Conservation (phyloP, 352 stramenopile genomes). For the Phytophthora sp. region DNA sequence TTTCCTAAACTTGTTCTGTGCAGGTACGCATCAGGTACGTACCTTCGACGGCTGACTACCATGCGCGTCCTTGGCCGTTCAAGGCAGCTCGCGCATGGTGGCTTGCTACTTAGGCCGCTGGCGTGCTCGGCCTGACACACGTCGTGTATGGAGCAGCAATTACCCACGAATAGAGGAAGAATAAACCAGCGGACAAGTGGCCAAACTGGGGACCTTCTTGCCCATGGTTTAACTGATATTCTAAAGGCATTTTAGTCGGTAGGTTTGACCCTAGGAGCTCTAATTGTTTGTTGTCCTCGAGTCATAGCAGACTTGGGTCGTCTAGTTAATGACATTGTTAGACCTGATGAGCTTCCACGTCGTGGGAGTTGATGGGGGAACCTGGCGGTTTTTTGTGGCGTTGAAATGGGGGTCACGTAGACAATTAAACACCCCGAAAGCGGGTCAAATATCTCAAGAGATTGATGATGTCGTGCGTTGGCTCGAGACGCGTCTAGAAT, state of each 20-base stretch:
- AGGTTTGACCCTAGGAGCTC: no score
- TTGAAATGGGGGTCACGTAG: conserved; percentile 21
- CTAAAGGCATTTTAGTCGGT: no score
- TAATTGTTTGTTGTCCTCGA: no score
- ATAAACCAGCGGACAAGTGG: conserved; percentile 4
- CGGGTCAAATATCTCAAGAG: conserved; percentile 49
- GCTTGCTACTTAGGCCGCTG: no score
- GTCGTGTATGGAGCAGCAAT: no score
- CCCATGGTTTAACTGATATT: conserved; percentile 33
- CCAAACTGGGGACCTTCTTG: conserved; percentile 21
- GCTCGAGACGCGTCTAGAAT: conserved; percentile 39
- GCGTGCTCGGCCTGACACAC: no score
- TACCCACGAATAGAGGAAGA: conserved; percentile 21
- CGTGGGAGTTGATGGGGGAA: conserved; percentile 22
- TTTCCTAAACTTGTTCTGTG: no score
- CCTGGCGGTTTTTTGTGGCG: conserved; percentile 27
- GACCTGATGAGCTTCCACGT: conserved; percentile 13
- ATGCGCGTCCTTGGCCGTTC: no score
- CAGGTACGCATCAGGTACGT: no score
- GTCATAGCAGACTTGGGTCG: conserved; percentile 28
- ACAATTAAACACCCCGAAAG: conserved; percentile 47
- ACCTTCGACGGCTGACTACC: no score
- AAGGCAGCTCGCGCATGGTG: no score
- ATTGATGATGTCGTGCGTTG: conserved; percentile 11
- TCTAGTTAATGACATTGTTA: conserved; percentile 7